phyloP scores from a whole-genome alignment of 768 basidiomycete genomes.

The Tylopilus felleus region DNA sequence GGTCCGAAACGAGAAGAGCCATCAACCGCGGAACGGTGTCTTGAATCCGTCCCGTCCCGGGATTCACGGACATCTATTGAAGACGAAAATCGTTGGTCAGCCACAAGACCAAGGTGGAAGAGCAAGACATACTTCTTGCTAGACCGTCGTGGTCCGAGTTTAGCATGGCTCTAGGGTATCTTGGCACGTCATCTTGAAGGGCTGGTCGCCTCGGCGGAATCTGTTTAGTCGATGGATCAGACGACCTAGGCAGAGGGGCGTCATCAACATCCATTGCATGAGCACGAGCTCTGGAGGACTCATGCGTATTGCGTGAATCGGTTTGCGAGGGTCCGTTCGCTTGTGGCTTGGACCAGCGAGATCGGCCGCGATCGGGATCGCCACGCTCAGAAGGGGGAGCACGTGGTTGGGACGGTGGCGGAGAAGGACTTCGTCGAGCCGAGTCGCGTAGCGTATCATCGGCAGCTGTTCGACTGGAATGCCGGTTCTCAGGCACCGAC shows the following conservation, averaged over 20 bases:
- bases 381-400: slow-evolving; percentile 6
- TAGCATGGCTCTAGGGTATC: slow-evolving; percentile 39
- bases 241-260: slow-evolving; percentile 16
- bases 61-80: slow-evolving; percentile 17
- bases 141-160: slow-evolving; percentile 20
- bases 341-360: slow-evolving; percentile 14
- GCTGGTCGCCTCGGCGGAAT: slow-evolving; percentile 14
- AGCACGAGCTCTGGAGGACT: slow-evolving; percentile 21
- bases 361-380: slow-evolving; percentile 16
- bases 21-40: slow-evolving; percentile 18
- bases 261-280: slow-evolving; percentile 31
- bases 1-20: slow-evolving; percentile 12
- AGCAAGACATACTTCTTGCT: slow-evolving; percentile 11
- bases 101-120: background rate
- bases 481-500: slow-evolving; percentile 8
- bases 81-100: background rate
- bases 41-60: slow-evolving; percentile 17
- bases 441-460: slow-evolving; percentile 8
- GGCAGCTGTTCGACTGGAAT: background rate
- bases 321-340: slow-evolving; percentile 8
- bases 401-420: slow-evolving; percentile 3
- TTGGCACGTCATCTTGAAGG: slow-evolving; percentile 28
- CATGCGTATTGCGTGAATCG: slow-evolving; percentile 17
- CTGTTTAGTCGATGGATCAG: slow-evolving; percentile 18
- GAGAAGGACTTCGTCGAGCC: slow-evolving; percentile 15